Conservation (phyloP, 768 basidiomycete species). For the Lyophyllum decastes region DNA sequence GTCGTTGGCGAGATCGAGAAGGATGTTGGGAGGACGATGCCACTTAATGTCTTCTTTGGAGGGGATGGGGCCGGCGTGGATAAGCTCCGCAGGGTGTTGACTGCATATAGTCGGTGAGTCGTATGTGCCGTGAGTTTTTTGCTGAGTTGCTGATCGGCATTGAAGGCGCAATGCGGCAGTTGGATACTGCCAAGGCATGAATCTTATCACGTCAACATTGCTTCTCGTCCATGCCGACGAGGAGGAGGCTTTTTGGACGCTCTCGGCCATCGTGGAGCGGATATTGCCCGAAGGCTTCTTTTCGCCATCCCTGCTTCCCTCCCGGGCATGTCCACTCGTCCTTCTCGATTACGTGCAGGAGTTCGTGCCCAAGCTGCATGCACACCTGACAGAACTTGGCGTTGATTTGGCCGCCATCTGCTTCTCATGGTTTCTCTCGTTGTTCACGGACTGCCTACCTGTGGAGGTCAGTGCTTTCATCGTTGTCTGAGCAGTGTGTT, state of each 20-base stretch:
- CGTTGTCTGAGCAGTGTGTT: neutral
- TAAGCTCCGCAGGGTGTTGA: conserved; percentile 87
- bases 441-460: conserved; percentile 95
- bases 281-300: conserved; percentile 93
- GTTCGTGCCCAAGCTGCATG: conserved; percentile 68
- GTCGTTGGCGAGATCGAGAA: conserved; percentile 90
- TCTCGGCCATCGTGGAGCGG: conserved; percentile 84
- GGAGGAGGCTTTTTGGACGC: conserved; percentile 97
- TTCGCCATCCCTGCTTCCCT: conserved; percentile 88
- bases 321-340: conserved; percentile 91
- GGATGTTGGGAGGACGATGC: conserved; percentile 91
- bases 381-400: conserved; percentile 76
- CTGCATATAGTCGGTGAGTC: conserved; percentile 87
- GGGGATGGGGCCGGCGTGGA: conserved; percentile 94
- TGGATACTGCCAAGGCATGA: conserved; percentile 96
- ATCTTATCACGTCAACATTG: conserved; percentile 92
- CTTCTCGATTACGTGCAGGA: conserved; percentile 87
- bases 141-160: neutral
- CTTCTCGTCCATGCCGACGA: conserved; percentile 92
- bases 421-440: conserved; percentile 97
- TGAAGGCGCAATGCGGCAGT: conserved; percentile 85
- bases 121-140: neutral
- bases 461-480: conserved; percentile 64
- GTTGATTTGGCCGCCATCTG: conserved; percentile 94
- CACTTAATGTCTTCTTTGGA: conserved; percentile 94